phyloP scores from a whole-genome alignment of 306 rosid species.

The Malus asiatica region DNA sequence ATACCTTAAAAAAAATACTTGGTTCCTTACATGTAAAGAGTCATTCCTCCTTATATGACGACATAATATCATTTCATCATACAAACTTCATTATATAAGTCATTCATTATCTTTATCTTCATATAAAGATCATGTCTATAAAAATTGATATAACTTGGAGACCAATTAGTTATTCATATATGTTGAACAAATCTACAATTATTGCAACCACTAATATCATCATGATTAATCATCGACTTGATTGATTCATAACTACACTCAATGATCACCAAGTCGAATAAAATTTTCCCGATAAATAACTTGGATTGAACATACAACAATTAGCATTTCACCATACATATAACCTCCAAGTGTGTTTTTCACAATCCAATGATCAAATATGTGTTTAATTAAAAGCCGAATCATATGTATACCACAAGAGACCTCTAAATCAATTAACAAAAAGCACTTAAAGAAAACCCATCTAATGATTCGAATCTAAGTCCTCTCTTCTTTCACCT shows the following conservation, averaged over 20 bases:
- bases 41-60: no score
- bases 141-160: no score
- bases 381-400: neutral
- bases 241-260: neutral
- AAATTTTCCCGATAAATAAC: neutral
- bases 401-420: neutral
- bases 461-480: neutral
- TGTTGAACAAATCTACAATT: neutral
- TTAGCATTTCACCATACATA: no score
- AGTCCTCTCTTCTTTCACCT: slow-evolving; percentile 22
- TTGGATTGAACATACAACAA: no score
- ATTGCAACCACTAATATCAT: no score
- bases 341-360: no score
- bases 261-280: neutral
- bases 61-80: no score
- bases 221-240: neutral
- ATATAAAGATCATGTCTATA: no score
- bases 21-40: neutral
- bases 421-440: neutral
- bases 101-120: neutral
- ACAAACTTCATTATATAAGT: no score
- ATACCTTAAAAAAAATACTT: no score
- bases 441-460: neutral
- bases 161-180: no score
- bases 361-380: no score